phyloP scores from a whole-genome alignment of 164 flowering plant genomes.

The Aristolochia californica region DNA sequence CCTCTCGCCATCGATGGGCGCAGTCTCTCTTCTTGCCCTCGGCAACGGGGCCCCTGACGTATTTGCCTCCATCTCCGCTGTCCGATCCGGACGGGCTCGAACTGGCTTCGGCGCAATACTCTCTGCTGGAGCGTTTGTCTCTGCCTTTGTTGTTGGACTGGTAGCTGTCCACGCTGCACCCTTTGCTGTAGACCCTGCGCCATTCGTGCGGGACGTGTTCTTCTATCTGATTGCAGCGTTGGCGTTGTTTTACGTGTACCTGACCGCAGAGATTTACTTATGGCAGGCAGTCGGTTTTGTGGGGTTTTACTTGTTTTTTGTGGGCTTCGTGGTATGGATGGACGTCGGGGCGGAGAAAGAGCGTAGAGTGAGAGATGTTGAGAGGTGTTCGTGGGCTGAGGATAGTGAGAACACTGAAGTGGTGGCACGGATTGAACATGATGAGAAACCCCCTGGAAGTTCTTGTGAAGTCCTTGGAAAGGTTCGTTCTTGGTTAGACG shows the following conservation, averaged over 20 bases:
- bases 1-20: conserved; percentile 75
- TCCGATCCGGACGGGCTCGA: conserved; percentile 57
- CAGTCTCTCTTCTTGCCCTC: conserved; percentile 85
- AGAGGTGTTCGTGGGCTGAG: conserved; percentile 11
- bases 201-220: conserved; percentile 76
- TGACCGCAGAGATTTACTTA: conserved; percentile 75
- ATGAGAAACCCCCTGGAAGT: conserved; percentile 17
- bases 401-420: conserved; percentile 16
- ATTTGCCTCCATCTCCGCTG: conserved; percentile 75
- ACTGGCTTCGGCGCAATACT: conserved; percentile 89
- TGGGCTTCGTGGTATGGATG: conserved; percentile 94
- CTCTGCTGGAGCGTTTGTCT: conserved; percentile 84
- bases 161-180: conserved; percentile 89
- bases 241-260: conserved; percentile 66
- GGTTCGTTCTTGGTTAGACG: conserved; percentile 18
- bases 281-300: conserved; percentile 98
- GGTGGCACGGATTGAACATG: conserved; percentile 16
- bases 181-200: conserved; percentile 48
- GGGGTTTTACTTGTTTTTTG: conserved; percentile 77
- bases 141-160: conserved; percentile 85
- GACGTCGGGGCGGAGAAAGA: conserved; percentile 45
- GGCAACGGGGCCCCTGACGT: conserved; percentile 97
- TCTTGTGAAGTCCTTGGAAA: conserved; percentile 15
- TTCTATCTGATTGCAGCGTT: conserved; percentile 65
- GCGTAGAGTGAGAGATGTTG: conserved; percentile 8